Conservation (phyloP, 768 basidiomycete genomes). For the Artomyces pyxidatus region DNA sequence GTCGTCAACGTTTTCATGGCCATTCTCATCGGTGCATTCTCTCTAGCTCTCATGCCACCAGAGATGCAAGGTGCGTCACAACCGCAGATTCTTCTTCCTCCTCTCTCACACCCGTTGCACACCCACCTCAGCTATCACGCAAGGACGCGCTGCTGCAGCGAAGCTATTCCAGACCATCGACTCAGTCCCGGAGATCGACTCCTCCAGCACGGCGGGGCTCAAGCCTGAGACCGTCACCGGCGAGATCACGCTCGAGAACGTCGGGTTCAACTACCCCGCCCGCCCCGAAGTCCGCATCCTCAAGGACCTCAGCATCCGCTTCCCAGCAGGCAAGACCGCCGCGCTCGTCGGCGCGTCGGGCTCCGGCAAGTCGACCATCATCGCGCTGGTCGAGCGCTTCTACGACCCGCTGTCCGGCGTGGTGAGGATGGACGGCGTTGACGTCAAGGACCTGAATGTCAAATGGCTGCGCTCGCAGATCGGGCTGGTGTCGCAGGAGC, state of each 20-base stretch:
- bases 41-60: constrained; percentile 70
- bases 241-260: constrained; percentile 59
- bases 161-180: constrained; percentile 88
- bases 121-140: constrained; percentile 51
- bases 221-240: constrained; percentile 64
- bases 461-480: constrained; percentile 44
- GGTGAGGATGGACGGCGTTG: constrained; percentile 37
- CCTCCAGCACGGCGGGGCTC: constrained; percentile 53
- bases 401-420: constrained; percentile 39
- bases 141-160: constrained; percentile 82
- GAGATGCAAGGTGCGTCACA: constrained; percentile 64
- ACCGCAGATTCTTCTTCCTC: neutral
- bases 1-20: constrained; percentile 78
- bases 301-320: constrained; percentile 56
- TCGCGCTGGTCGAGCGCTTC: constrained; percentile 42
- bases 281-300: constrained; percentile 73
- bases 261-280: constrained; percentile 82
- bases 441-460: constrained; percentile 37
- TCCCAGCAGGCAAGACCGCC: constrained; percentile 41
- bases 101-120: constrained; percentile 8
- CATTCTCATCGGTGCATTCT: constrained; percentile 83
- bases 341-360: constrained; percentile 35
- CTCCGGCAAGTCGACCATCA: constrained; percentile 32
- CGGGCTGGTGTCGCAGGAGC: constrained; percentile 45
- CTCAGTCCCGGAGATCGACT: constrained; percentile 82